Base-by-base conservation (phyloP, 2,329 filamentous ascomycete genomes). In the Monilinia fructicola region DNA sequence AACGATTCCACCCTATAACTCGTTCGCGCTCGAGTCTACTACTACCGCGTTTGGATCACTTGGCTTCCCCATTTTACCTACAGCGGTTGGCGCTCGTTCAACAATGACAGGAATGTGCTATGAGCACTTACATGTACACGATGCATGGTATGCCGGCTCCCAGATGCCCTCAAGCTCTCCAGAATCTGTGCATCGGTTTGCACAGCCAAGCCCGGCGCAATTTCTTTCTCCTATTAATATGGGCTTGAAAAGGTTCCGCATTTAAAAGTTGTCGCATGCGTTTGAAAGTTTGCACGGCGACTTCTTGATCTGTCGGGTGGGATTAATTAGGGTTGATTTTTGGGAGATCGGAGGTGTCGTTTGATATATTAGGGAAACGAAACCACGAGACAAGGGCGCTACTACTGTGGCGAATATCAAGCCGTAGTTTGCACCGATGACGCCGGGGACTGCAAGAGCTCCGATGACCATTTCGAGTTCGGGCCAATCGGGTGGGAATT, bases 401-500 rank as follows among this genome's bases (percentile, higher is more conserved):
- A 48, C 38, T 23, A 46, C 14, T 21, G 50, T 64, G 12, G 38
- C n/a, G 7, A 54, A 31, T 11, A 64, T 64, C 11, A 54, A 16
- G 18, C 50, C 40, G 28, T 64, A 64, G 31, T 64, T 61, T 11
- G 60, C 40, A 14, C 50, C 26, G n/a, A 64, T 16, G 2, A 23
- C 23, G 10, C 50, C 60, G 18, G 60, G 48, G 14, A 64, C 12
- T 7, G 48, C 38, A 6, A 64, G 60, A 14, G 50, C 60, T 7
- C 50, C 50, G 26, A 64, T 64, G 11, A 54, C n/a, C 35, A 64
- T 42, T 58, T 65, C 63, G 1, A 65, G 40, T 26, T 65, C 31
- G 3, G 44, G 63, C 70, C 69, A 72, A 52, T 71, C 69, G 12
- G 42, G 38, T 6, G 74, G 73, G 54, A 83, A 74, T 59, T 79